phyloP scores from a whole-genome alignment of 2,329 filamentous ascomycete genomes.

The Raffaelea ambrosiae region DNA sequence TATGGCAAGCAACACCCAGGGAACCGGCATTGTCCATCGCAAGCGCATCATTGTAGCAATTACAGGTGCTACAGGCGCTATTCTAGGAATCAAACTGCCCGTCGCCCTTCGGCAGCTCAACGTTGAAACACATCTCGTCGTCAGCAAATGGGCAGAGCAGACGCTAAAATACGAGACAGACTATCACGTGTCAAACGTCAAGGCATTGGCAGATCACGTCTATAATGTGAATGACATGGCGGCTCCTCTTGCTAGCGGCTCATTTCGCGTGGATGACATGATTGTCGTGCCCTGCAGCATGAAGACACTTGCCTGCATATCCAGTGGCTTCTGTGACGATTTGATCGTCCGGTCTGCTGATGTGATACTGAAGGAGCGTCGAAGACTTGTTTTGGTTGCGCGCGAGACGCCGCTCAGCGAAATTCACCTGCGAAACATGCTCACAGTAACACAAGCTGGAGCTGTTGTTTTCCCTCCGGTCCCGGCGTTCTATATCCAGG shows the following conservation, averaged over 20 bases:
- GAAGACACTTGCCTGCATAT: constrained; percentile 36
- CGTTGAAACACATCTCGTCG: constrained; percentile 38
- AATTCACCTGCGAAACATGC: constrained; percentile 39
- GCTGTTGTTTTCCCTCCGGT: constrained; percentile 37
- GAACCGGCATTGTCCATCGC: too few relatives aligned
- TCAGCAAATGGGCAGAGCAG: constrained; percentile 38
- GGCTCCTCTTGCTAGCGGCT: constrained; percentile 34
- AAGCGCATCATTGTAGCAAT: constrained; percentile 35
- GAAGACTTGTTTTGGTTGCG: constrained; percentile 28
- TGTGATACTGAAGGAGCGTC: constrained; percentile 35
- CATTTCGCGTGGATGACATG: constrained; percentile 36
- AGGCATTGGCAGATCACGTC: constrained; percentile 26
- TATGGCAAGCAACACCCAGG: too few relatives aligned
- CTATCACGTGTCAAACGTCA: constrained; percentile 25
- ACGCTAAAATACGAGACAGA: constrained; percentile 39
- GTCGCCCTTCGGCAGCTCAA: constrained; percentile 28
- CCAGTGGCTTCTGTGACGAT: constrained; percentile 32
- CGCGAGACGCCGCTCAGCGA: constrained; percentile 37
- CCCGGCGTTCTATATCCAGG: constrained; percentile 32
- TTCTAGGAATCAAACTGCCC: constrained; percentile 32
- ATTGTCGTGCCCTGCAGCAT: constrained; percentile 38
- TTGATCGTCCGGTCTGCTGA: constrained; percentile 35
- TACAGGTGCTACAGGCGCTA: constrained; percentile 39
- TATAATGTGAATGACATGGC: constrained; percentile 34
- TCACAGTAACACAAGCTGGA: constrained; percentile 24